Base-by-base conservation (phyloP, 2,329 filamentous ascomycete genomes). In the Colletotrichum liaoningense region DNA sequence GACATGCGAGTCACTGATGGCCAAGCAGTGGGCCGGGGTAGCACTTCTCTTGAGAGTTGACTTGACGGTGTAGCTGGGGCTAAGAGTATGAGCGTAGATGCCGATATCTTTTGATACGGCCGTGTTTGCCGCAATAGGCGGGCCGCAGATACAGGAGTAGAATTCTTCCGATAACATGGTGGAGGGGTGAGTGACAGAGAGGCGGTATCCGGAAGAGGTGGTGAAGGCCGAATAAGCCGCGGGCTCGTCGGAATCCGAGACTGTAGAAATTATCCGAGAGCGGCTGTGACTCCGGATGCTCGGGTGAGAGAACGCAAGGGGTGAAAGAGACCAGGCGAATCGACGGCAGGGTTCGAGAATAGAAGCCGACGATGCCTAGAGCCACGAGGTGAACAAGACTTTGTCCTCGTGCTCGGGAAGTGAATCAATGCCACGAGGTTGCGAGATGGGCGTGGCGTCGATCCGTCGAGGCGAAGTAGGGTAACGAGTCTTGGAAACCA, bases 1-100 rank as follows among this genome's bases (percentile, higher is more conserved):
- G 59, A 98, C 88, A 81, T 99, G 97, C 24, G 92, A 92, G 57
- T 90, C 87, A 82, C 89, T 97, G 77, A 95, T 88, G 35, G 95
- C 95, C 68, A 99, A 86, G 77, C 94, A 93, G 82, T 96, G 94
- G 71, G 89, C 86, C 30, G 92, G 88, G n/a, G 92, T 91, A 19
- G 94, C 93, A 86, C 94, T 97, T 85, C 98, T 98, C 88, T 98
- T 98, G 88, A 97, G 95, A 60, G 92, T 89, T 75, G 91, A 87
- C 79, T 93, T 93, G 80, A 95, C 90, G n/a, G 91, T 88, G 75
- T 93, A 90, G 67, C 93, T 89, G 54, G 95, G 95, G 78, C 95
- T 93, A 78, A 95, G 89, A 75, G 95, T 92, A 83, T 98, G 94
- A 69, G 94, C 83, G 84, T 97, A 97, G 80, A 98, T 95, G 78